Base-by-base conservation (phyloP, 2,329 filamentous ascomycete genomes). In the Phialophora chinensis region DNA sequence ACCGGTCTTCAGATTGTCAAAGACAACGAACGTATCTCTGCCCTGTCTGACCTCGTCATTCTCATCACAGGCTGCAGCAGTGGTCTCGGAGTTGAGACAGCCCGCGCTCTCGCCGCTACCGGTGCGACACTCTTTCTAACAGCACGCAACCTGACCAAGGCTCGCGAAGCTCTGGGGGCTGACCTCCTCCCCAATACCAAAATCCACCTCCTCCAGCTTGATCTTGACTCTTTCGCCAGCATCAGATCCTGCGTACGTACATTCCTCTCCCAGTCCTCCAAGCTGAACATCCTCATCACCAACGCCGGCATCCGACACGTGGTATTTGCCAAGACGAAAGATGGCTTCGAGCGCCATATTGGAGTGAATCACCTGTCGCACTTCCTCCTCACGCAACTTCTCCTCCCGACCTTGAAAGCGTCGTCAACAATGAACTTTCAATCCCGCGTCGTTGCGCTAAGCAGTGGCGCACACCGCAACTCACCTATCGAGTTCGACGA, bases 361-460 rank as follows among this genome's bases (percentile, higher is more conserved):
- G 84, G 53, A 14, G 63, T 66, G 31, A 68, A 68, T 47, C 66
- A 68, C 56, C 60, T 68, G 14, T 60, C 60, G 78, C 38, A 82
- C 79, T 87, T 87, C 75, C 76, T 86, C 0, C 77, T 87, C 14
- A 83, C 84, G 66, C 76, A 83, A 17, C 77, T 85, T 1, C 76
- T 87, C 20, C 81, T 81, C n/a, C 72, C 76, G 0, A 72, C 77
- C 0, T 71, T 86, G 3, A 71, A 84, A 0, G 66, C 74, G 0
- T 76, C 76, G 4, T 71, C 77, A 0, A 80, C 78, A 0, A 73
- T 79, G 0, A 67, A 72, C 0, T 83, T 81, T 63, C 72, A 78
- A 4, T 84, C 81, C 0, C 79, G 85, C 1, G 81, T 86, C 1
- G 77, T 87, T 54, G 73, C 76, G 0, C 72, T 86, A 0, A 77